phyloP scores from a whole-genome alignment of 2,329 filamentous ascomycete genomes.

The Beauveria australis region DNA sequence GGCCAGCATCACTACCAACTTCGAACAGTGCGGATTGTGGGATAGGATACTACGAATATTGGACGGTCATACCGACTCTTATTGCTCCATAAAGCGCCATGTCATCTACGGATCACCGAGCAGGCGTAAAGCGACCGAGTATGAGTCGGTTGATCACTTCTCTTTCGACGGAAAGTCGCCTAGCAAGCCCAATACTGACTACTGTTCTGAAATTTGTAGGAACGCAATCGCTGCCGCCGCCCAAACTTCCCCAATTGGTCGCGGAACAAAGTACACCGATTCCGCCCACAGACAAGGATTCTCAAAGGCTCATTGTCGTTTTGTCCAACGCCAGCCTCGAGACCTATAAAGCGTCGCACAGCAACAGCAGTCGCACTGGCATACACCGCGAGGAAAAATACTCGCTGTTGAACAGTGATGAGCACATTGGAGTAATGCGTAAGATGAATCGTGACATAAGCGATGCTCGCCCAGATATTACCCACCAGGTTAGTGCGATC shows the following conservation, averaged over 20 bases:
- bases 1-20: background rate
- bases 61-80: background rate
- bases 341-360: slow-evolving; percentile 86
- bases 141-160: slow-evolving; percentile 18
- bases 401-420: slow-evolving; percentile 94
- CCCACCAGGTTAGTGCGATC: slow-evolving; percentile 71
- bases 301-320: slow-evolving; percentile 86
- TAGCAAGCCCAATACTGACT: background rate
- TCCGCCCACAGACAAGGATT: slow-evolving; percentile 77
- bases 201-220: slow-evolving; percentile 37
- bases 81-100: slow-evolving; percentile 17
- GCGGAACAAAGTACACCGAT: slow-evolving; percentile 89
- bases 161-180: background rate
- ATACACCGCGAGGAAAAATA: slow-evolving; percentile 84
- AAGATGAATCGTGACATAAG: slow-evolving; percentile 99
- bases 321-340: slow-evolving; percentile 95
- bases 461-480: slow-evolving; percentile 94
- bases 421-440: slow-evolving; percentile 97
- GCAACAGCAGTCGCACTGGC: slow-evolving; percentile 54
- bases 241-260: slow-evolving; percentile 80
- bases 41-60: background rate
- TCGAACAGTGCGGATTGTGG: background rate
- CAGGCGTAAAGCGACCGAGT: slow-evolving; percentile 37
- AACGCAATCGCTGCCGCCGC: slow-evolving; percentile 91
- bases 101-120: slow-evolving; percentile 33